Percentiles rank a stretch among this genome's conserved stretches.
Conservation (phyloP, 2,329 filamentous ascomycete genomes). For the Cladobotryum mycophilum region DNA sequence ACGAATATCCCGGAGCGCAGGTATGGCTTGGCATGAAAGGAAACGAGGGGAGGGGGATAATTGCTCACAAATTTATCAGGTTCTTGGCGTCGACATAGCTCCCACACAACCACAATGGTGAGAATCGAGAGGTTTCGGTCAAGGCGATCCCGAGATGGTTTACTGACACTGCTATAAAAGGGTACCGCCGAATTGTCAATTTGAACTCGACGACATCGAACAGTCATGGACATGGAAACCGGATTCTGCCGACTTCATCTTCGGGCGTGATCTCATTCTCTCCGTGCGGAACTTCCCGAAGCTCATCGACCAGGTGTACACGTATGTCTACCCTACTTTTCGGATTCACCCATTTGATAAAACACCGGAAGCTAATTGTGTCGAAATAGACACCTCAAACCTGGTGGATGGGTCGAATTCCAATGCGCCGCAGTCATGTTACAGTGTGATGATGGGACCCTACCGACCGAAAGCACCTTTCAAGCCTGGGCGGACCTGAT, state of each 20-base stretch:
- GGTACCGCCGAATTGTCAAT: slow-evolving; percentile 31
- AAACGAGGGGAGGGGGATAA: background rate
- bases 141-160: background rate
- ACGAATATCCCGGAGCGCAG: slow-evolving; percentile 20
- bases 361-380: background rate
- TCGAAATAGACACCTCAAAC: slow-evolving; percentile 21
- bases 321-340: slow-evolving; percentile 14
- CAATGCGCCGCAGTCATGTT: slow-evolving; percentile 24
- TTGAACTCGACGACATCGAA: slow-evolving; percentile 33
- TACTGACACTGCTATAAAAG: slow-evolving; percentile 11
- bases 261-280: slow-evolving; percentile 23
- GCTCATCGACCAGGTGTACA: slow-evolving; percentile 30
- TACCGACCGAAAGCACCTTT: slow-evolving; percentile 21
- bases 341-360: too few species aligned
- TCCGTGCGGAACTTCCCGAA: slow-evolving; percentile 25
- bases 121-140: background rate
- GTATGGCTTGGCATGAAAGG: slow-evolving; percentile 4
- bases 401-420: slow-evolving; percentile 29
- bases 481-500: slow-evolving; percentile 20
- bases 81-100: slow-evolving; percentile 22
- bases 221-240: slow-evolving; percentile 31
- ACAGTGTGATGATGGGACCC: slow-evolving; percentile 26
- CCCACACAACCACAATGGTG: slow-evolving; percentile 20
- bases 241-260: slow-evolving; percentile 30
- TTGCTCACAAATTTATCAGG: slow-evolving; percentile 8